Conservation (phyloP, 1,284 basidiomycete genomes). For the Rhodotorula sp. region DNA sequence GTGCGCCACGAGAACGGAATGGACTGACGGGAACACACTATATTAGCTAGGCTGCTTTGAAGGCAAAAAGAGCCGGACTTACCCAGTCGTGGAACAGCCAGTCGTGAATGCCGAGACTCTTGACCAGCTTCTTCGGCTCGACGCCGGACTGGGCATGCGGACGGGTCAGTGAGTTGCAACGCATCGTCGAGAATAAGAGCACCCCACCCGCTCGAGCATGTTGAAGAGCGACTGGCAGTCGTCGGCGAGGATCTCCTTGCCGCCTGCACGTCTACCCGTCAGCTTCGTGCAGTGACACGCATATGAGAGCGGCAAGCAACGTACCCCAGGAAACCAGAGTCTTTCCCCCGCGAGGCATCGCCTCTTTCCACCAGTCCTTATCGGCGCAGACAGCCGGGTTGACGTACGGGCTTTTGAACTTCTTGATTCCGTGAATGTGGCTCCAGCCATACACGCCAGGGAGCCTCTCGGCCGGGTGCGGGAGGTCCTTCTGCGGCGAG, state of each 20-base stretch:
- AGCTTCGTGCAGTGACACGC: neutral
- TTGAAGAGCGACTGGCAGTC: constrained; percentile 22
- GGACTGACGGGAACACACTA: neutral
- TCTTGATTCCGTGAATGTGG: constrained; percentile 24
- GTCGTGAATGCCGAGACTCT: constrained; percentile 24
- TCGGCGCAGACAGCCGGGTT: constrained; percentile 24
- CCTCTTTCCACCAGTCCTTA: constrained; percentile 25
- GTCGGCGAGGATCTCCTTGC: constrained; percentile 29
- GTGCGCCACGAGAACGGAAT: constrained; percentile 18
- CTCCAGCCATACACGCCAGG: constrained; percentile 1
- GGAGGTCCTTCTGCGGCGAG: neutral
- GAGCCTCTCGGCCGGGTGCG: neutral
- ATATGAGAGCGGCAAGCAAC: neutral
- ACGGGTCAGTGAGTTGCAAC: too few species aligned
- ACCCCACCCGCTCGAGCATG: constrained; percentile 15
- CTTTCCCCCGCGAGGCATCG: constrained; percentile 22
- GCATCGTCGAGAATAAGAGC: too few species aligned
- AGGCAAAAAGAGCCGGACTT: neutral
- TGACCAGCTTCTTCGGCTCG: constrained; percentile 14
- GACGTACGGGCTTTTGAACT: constrained; percentile 29
- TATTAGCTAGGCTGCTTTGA: neutral
- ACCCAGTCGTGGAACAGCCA: constrained; percentile 22
- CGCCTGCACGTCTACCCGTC: neutral
- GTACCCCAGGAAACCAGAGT: constrained; percentile 34
- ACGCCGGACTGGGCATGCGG: constrained; percentile 20